Conservation (phyloP, 352 stramenopile genomes). For the Globisporangium parvum region DNA sequence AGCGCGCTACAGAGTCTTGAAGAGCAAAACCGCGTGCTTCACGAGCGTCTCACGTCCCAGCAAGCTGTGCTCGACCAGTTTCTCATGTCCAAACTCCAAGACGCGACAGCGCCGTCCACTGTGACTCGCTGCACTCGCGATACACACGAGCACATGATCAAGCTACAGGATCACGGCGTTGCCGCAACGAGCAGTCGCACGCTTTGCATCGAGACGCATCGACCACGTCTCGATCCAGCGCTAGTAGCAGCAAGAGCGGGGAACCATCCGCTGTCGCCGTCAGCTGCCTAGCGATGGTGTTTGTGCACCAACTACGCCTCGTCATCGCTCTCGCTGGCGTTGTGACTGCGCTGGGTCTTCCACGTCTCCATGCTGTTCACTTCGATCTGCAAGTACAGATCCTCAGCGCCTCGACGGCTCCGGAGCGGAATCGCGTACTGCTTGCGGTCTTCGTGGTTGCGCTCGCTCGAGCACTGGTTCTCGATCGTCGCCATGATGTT, state of each 20-base stretch:
- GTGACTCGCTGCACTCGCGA: neutral
- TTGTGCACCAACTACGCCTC: neutral
- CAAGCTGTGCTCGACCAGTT: constrained; percentile 30
- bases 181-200: too few relatives aligned
- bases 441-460: constrained; percentile 28
- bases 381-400: constrained; percentile 45
- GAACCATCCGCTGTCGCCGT: neutral
- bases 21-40: constrained; percentile 26
- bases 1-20: constrained; percentile 10
- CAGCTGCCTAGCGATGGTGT: constrained; percentile 1
- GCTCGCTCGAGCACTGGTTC: constrained; percentile 30
- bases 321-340: neutral
- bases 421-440: constrained; percentile 37
- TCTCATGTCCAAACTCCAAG: constrained; percentile 21
- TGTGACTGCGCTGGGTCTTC: constrained; percentile 20
- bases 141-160: neutral
- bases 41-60: constrained; percentile 25
- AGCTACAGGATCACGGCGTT: neutral
- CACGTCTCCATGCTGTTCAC: constrained; percentile 39
- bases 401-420: constrained; percentile 25
- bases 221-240: neutral
- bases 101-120: neutral
- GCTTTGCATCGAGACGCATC: neutral
- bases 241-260: neutral
- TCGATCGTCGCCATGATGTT: constrained; percentile 66